phyloP scores from a whole-genome alignment of 371 early-diverging fungal species.

The Nematocida minor region DNA sequence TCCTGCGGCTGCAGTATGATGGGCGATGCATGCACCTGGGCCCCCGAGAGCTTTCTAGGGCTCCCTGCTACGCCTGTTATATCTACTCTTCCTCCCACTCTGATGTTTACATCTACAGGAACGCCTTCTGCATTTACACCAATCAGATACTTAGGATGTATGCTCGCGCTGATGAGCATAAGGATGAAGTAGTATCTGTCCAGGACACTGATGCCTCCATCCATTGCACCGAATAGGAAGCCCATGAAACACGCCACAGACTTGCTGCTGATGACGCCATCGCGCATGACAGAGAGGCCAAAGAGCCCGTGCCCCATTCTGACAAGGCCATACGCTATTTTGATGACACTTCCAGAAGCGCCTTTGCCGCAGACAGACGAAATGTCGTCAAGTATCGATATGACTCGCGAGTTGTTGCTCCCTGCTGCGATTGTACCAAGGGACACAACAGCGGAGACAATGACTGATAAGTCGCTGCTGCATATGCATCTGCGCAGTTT shows the following conservation, averaged over 20 bases:
- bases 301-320: slow-evolving; percentile 80
- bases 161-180: slow-evolving; percentile 79
- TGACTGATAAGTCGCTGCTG: slow-evolving; percentile 71
- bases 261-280: slow-evolving; percentile 46
- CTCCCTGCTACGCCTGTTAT: slow-evolving; percentile 94
- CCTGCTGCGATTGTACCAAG: slow-evolving; percentile 97
- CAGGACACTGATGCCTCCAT: slow-evolving; percentile 43
- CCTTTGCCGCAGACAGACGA: slow-evolving; percentile 92
- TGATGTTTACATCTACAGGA: slow-evolving; percentile 75
- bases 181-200: slow-evolving; percentile 77
- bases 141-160: slow-evolving; percentile 90
- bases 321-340: slow-evolving; percentile 73
- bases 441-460: slow-evolving; percentile 82
- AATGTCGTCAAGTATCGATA: slow-evolving; percentile 86
- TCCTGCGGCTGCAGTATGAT: slow-evolving; percentile 86
- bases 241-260: slow-evolving; percentile 54
- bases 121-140: slow-evolving; percentile 71
- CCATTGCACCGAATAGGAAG: slow-evolving; percentile 56
- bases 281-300: slow-evolving; percentile 42
- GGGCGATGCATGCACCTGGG: slow-evolving; percentile 93
- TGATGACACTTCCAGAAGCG: slow-evolving; percentile 68
- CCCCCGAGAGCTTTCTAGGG: slow-evolving; percentile 92
- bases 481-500: slow-evolving; percentile 87
- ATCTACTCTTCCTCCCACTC: slow-evolving; percentile 91
- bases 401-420: slow-evolving; percentile 93